Percentiles rank a stretch among this genome's conserved stretches.
Conservation (phyloP, 768 basidiomycete genomes). For the Dioszegia crocea region DNA sequence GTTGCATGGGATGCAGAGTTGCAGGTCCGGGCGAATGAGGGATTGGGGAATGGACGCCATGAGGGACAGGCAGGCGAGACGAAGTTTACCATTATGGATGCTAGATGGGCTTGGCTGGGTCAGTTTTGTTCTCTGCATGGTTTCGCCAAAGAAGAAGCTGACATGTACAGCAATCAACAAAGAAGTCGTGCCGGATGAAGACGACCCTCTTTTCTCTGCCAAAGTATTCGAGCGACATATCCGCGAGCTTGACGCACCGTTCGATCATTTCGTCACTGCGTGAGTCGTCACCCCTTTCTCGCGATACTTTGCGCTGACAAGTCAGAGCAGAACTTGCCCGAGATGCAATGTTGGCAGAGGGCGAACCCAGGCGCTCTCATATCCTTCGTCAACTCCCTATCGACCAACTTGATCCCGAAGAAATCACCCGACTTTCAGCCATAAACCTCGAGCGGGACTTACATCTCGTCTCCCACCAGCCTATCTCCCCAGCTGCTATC, state of each 20-base stretch:
- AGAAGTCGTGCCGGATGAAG: neutral
- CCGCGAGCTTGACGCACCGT: slow-evolving; percentile 34
- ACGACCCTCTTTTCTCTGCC: neutral
- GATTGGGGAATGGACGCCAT: neutral
- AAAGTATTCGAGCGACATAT: slow-evolving; percentile 4
- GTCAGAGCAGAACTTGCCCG: slow-evolving; percentile 6
- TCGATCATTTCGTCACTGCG: slow-evolving; percentile 34
- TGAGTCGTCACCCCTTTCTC: slow-evolving; percentile 5
- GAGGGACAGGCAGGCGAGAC: slow-evolving; percentile 10
- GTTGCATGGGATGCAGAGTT: slow-evolving; percentile 11
- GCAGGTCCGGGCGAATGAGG: neutral
- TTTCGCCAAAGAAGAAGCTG: slow-evolving; percentile 1
- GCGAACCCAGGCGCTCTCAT: neutral
- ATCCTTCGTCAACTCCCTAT: slow-evolving; percentile 1
- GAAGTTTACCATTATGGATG: slow-evolving; percentile 5
- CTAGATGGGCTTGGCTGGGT: slow-evolving; percentile 36
- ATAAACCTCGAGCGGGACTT: neutral
- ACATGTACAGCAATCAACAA: neutral
- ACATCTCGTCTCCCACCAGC: neutral
- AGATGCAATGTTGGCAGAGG: neutral
- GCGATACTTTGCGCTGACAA: neutral
- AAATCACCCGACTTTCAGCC: neutral
- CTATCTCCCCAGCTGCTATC: neutral
- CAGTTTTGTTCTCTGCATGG: neutral
- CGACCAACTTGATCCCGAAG: neutral